These are phyloP conservation scores for Chaetomium cochliodes DNA, from an alignment of 495 filamentous ascomycete species.

Conservation along the genomic window DNA sequence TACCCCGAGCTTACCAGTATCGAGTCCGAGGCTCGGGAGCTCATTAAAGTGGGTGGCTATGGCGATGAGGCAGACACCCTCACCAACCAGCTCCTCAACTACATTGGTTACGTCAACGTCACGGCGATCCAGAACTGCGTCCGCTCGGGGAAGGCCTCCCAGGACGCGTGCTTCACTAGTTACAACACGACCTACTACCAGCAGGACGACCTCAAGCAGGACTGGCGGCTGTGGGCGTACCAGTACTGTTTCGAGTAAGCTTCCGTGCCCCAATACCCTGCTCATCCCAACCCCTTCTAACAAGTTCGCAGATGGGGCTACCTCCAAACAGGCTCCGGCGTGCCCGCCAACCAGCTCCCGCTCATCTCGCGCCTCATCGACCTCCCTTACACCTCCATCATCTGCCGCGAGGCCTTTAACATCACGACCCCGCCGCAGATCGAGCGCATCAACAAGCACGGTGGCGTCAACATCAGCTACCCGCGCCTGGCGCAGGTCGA, in stretches of 20 bases:
- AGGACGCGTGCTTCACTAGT: slow-evolving; percentile 57
- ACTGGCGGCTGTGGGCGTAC: slow-evolving; percentile 62
- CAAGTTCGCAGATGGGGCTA: slow-evolving; percentile 61
- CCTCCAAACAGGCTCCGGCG: slow-evolving; percentile 63
- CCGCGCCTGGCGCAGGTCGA: slow-evolving; percentile 65
- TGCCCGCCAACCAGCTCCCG: slow-evolving; percentile 56
- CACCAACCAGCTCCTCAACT: slow-evolving; percentile 60
- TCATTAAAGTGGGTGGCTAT: slow-evolving; percentile 59
- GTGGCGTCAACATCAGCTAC: slow-evolving; percentile 64
- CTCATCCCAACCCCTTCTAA: neutral
- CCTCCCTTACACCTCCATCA: slow-evolving; percentile 50
- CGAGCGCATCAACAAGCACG: slow-evolving; percentile 63
- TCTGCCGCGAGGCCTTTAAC: slow-evolving; percentile 63
- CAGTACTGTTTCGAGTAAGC: slow-evolving; percentile 50
- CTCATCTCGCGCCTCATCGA: slow-evolving; percentile 64
- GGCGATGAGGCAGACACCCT: slow-evolving; percentile 46
- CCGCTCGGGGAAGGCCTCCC: slow-evolving; percentile 28
- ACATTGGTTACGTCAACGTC: slow-evolving; percentile 59
- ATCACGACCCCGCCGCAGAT: slow-evolving; percentile 57
- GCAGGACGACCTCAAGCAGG: slow-evolving; percentile 48
- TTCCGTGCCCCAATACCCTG: neutral
- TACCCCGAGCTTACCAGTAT: slow-evolving; percentile 46
- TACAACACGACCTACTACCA: slow-evolving; percentile 53
- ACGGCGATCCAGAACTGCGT: slow-evolving; percentile 34
- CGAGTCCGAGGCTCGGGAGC: slow-evolving; percentile 42